Conservation (phyloP, 2,329 filamentous ascomycete species). For the Aspergillus sp. region DNA sequence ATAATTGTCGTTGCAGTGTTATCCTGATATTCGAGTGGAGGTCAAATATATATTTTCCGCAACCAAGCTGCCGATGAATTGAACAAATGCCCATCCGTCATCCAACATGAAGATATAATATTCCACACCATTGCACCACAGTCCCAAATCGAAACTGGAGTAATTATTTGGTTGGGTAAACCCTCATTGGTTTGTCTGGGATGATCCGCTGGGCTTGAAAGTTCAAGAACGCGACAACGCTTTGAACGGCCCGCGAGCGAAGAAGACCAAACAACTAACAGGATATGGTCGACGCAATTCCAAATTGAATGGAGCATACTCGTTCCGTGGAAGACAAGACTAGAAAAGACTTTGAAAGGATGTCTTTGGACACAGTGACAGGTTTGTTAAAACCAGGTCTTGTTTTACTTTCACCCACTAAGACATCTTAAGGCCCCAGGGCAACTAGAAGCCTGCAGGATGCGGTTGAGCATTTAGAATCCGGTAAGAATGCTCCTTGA, state of each 20-base stretch:
- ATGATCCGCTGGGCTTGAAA: background rate
- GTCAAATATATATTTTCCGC: too few species aligned
- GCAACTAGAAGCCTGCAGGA: conserved; percentile 20
- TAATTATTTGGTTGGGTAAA: too few species aligned
- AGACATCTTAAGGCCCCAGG: conserved; percentile 5
- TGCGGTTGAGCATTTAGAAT: conserved; percentile 31
- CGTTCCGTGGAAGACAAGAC: too few species aligned
- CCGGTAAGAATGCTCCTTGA: conserved; percentile 17
- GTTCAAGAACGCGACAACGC: conserved; percentile 6
- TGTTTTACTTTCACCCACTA: background rate
- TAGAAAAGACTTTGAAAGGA: background rate
- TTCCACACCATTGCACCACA: too few species aligned
- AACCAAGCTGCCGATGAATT: too few species aligned
- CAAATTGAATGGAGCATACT: too few species aligned
- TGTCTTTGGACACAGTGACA: conserved; percentile 13
- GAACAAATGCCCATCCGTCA: too few species aligned
- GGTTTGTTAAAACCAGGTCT: conserved; percentile 7
- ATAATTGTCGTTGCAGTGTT: too few species aligned
- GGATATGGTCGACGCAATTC: background rate
- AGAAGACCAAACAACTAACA: background rate
- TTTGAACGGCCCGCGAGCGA: background rate
- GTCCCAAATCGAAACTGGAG: too few species aligned
- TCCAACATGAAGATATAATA: too few species aligned
- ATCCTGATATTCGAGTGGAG: too few species aligned
- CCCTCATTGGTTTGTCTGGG: background rate